A percentile compares a stretch with the other conserved stretches of the same genome.
These are phyloP conservation scores for Calonectria henricotiae DNA, from an alignment of 2,329 filamentous ascomycete genomes.

Conservation along the genomic window DNA sequence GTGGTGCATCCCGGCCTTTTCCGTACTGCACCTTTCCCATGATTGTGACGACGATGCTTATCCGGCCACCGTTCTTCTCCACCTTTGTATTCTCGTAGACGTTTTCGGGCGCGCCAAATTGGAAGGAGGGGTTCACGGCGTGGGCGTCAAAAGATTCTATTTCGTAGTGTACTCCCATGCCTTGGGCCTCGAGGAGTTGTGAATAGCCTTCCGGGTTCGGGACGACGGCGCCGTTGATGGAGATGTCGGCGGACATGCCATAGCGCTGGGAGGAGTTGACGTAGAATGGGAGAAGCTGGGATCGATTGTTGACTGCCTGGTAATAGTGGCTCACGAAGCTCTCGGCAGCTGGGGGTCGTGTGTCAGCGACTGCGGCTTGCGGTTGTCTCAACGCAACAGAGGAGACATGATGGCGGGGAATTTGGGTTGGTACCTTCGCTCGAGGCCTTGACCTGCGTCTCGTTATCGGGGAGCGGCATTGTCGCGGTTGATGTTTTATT, in stretches of 20 bases:
- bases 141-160: constrained; percentile 85
- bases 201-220: constrained; percentile 77
- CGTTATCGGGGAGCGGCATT: constrained; percentile 60
- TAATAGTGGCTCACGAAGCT: constrained; percentile 84
- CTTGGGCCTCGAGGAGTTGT: constrained; percentile 77
- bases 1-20: constrained; percentile 73
- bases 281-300: constrained; percentile 80
- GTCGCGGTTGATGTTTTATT: constrained; percentile 4
- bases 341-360: constrained; percentile 73
- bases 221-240: constrained; percentile 83
- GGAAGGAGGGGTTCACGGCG: constrained; percentile 80
- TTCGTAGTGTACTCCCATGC: constrained; percentile 76
- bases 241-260: constrained; percentile 76
- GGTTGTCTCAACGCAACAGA: background rate
- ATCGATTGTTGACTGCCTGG: constrained; percentile 77
- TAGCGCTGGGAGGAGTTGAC: constrained; percentile 72
- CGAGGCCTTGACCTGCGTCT: constrained; percentile 64
- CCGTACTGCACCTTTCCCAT: constrained; percentile 82
- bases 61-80: constrained; percentile 70
- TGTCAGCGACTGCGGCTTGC: constrained; percentile 42
- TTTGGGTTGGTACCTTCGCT: constrained; percentile 62
- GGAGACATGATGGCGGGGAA: background rate
- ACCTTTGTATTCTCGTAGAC: constrained; percentile 61
- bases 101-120: constrained; percentile 69
- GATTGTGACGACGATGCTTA: constrained; percentile 82